phyloP scores from a whole-genome alignment of 768 basidiomycete species.

The Galerina sulciceps region DNA sequence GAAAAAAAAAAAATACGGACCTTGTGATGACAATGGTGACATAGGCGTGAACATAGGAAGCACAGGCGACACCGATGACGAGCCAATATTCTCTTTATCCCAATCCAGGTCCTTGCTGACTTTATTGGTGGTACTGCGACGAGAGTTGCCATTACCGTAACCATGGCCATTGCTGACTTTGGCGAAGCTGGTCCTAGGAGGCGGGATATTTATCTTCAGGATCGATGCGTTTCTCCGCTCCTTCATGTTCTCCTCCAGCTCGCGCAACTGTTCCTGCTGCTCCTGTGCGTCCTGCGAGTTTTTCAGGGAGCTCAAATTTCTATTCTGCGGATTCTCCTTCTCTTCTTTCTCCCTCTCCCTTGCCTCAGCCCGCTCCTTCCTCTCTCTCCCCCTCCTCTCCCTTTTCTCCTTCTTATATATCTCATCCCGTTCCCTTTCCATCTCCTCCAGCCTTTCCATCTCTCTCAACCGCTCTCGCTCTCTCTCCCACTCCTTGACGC shows the following conservation, averaged over 20 bases:
- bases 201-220: constrained; percentile 21
- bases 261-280: constrained; percentile 3
- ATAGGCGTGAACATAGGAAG: constrained; percentile 31
- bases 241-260: constrained; percentile 3
- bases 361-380: constrained; percentile 18
- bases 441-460: constrained; percentile 65
- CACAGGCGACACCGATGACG: constrained; percentile 26
- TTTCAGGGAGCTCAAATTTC: background rate
- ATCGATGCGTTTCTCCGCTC: constrained; percentile 21
- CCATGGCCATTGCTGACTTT: constrained; percentile 1
- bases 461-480: constrained; percentile 72
- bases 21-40: constrained; percentile 31
- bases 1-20: constrained; percentile 18
- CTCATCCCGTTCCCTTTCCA: constrained; percentile 53
- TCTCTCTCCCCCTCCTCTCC: constrained; percentile 28
- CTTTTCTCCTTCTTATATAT: constrained; percentile 41
- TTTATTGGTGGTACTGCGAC: background rate
- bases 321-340: background rate
- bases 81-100: constrained; percentile 31
- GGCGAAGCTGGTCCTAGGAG: background rate
- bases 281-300: background rate
- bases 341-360: constrained; percentile 8
- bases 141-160: background rate
- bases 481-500: constrained; percentile 78
- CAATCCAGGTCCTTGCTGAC: constrained; percentile 15